Conservation (phyloP, 2,329 filamentous ascomycete genomes). For the Exophiala mesophila region DNA sequence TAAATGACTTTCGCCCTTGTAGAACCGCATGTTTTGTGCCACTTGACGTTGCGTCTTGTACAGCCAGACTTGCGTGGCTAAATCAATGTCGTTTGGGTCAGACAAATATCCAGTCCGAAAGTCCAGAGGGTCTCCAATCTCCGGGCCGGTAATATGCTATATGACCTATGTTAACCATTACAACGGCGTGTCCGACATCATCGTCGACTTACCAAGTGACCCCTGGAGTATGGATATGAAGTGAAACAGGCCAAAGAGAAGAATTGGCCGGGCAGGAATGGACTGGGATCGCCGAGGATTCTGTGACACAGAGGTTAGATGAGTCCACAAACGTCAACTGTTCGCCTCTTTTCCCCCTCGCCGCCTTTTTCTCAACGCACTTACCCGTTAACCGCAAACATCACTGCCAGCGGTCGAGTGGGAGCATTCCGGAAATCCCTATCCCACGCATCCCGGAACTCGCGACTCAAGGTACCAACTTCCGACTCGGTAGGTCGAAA, state of each 20-base stretch:
- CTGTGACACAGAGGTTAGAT: too few relatives aligned
- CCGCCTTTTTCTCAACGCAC: too few relatives aligned
- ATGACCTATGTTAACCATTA: too few relatives aligned
- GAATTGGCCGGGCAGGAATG: constrained; percentile 53
- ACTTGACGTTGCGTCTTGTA: constrained; percentile 64
- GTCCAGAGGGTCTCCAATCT: constrained; percentile 42
- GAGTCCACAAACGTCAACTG: too few relatives aligned
- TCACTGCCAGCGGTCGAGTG: constrained; percentile 39
- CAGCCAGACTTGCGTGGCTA: constrained; percentile 56
- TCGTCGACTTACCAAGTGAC: too few relatives aligned
- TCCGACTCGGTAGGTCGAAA: constrained; percentile 52
- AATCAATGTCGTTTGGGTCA: constrained; percentile 52
- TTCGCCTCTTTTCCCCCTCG: too few relatives aligned
- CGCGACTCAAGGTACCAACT: constrained; percentile 48
- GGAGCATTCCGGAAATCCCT: constrained; percentile 46
- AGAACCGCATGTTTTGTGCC: constrained; percentile 51
- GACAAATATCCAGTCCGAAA: constrained; percentile 57
- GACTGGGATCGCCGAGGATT: constrained; percentile 31
- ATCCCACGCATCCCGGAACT: constrained; percentile 53
- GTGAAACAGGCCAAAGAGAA: constrained; percentile 51
- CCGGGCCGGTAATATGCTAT: constrained; percentile 50
- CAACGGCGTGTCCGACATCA: too few relatives aligned
- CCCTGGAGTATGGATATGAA: constrained; percentile 58
- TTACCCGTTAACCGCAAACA: too few relatives aligned
- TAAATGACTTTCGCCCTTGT: constrained; percentile 36